These are phyloP conservation scores for Musa schizocarpa DNA, from an alignment of 176 grass and related monocot species.

Conservation along the genomic window DNA sequence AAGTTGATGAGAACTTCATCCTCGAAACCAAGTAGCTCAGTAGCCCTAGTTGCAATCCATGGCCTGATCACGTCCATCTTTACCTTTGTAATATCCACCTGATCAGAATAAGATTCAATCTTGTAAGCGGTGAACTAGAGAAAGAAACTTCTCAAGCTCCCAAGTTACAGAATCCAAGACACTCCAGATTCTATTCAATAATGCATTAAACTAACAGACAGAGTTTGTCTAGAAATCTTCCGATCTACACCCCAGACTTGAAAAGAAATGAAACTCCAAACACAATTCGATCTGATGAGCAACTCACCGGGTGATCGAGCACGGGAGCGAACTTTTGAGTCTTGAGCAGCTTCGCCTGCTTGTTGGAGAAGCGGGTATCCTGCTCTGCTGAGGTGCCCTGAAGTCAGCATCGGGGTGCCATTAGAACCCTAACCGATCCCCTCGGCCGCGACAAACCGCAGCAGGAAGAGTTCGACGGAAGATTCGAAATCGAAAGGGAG, in stretches of 20 bases:
- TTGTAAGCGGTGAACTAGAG: no score
- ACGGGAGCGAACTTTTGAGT: constrained; percentile 76
- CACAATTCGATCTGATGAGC: background rate
- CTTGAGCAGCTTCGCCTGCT: constrained; percentile 96
- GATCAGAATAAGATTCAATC: background rate
- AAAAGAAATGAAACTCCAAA: background rate
- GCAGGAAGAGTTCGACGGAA: background rate
- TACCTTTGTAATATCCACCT: constrained; percentile 93
- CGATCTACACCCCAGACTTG: background rate
- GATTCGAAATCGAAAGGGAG: background rate
- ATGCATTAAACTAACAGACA: background rate
- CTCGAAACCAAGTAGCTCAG: constrained; percentile 94
- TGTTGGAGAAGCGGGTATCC: constrained; percentile 96
- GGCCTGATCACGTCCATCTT: constrained; percentile 95
- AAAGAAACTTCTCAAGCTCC: no score
- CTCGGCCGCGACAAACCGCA: background rate
- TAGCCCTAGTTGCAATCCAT: constrained; percentile 86
- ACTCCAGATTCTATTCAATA: no score
- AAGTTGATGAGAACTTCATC: constrained; percentile 98
- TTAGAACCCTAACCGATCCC: constrained; percentile 20
- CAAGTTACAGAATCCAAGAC: no score
- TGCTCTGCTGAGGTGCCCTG: constrained; percentile 97
- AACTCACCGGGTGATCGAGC: constrained; percentile 74
- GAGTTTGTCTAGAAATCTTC: background rate
- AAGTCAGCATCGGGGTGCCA: constrained; percentile 14